Base-by-base conservation (phyloP, 768 basidiomycete species). In the Leccinum longicurvipes region DNA sequence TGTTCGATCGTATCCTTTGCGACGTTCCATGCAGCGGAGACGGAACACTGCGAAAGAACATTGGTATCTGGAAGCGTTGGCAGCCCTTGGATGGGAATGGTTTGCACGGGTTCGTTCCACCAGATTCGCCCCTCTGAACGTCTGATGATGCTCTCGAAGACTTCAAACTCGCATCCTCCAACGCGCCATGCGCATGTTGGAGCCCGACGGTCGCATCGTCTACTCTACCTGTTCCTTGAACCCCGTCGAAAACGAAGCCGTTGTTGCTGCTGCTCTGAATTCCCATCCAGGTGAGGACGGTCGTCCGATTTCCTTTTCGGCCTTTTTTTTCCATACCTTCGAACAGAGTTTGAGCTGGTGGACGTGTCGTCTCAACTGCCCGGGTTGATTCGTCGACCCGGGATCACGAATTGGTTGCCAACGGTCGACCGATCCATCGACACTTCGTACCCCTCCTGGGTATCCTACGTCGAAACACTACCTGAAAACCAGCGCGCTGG, bases 11-110 rank as follows among this genome's bases (percentile, higher is more conserved):
- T 29, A 96, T 99, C 56, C 73, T 99, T 31, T 95, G 93, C 49
- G 97, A 98, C 69, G 97, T 99, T 9, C 97, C 97, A 9, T 99
- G 97, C 68, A 94, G 91, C 63, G 97, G 97, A 4, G 97, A 99
- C 69, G 97, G 96, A 0, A 99, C 97, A 1, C 71, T 98, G 54
- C 76, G 97, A 59, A 99, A 99, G 78, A 99, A 99, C 68, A 70
- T 90, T 14, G 90, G 86, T 1, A 97, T 99, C 39, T 99, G 97
- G 97, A 90, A 88, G 68, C 79, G 80, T 41, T 99, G 96, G 96
- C 83, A 83, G 44, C 82, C 87, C 12, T 82, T 84, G 69, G 92
- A 96, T 69, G 96, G 89, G 10, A 94, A 96, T 67, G 92, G 93
- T 3, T 70, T 99, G 57, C 97, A 99, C 67, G 74, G 81, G 93